A percentile compares a stretch with the other conserved stretches of the same genome.
These are phyloP conservation scores for Aurifilum marmelostoma DNA, from an alignment of 2,329 filamentous ascomycete species.

Conservation along the genomic window DNA sequence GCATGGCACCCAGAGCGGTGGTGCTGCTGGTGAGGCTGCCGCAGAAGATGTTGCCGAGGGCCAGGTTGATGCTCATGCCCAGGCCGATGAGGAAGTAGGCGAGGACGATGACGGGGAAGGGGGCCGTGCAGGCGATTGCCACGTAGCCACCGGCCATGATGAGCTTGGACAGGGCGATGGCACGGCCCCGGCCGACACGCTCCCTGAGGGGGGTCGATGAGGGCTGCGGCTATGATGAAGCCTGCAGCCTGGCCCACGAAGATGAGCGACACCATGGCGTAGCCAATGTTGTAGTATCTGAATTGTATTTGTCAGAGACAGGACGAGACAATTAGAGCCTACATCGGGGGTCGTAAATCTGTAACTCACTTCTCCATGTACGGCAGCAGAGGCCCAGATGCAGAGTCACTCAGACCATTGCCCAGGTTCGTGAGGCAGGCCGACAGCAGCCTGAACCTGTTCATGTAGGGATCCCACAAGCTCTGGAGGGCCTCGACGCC, in stretches of 20 bases:
- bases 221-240: conserved; percentile 73
- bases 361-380: conserved; percentile 72
- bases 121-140: conserved; percentile 67
- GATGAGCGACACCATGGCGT: conserved; percentile 78
- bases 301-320: not conserved
- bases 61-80: conserved; percentile 58
- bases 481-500: conserved; percentile 56
- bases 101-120: conserved; percentile 68
- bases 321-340: conserved; percentile 25
- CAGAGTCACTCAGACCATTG: conserved; percentile 74
- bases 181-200: conserved; percentile 66
- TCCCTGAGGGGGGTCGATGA: conserved; percentile 66
- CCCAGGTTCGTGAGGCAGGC: conserved; percentile 68
- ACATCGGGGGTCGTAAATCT: too few relatives aligned
- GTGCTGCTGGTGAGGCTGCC: conserved; percentile 58
- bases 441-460: conserved; percentile 68
- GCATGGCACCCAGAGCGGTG: conserved; percentile 61
- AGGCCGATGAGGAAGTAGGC: conserved; percentile 72
- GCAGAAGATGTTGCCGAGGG: conserved; percentile 63
- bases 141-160: conserved; percentile 65
- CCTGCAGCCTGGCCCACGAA: conserved; percentile 79
- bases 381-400: conserved; percentile 77
- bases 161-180: conserved; percentile 61
- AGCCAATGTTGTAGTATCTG: conserved; percentile 72
- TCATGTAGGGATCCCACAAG: conserved; percentile 65